Evolutionary conservation across 1,139 yeast genomes (phyloP), one percentile per base, ranked within the genome.

Genomic region (Tardiomyces digboiensis): DNA sequence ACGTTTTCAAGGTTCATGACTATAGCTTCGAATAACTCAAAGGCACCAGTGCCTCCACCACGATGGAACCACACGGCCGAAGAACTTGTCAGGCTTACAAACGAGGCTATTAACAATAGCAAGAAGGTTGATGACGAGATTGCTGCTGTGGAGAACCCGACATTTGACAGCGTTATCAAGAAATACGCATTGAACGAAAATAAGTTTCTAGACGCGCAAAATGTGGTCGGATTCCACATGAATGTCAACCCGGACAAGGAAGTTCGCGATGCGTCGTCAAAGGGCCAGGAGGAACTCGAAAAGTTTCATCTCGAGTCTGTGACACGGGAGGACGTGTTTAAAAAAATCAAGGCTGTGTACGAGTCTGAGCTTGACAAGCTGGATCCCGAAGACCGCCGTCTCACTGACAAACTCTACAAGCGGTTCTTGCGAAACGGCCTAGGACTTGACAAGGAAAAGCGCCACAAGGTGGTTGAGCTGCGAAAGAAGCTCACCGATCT

Each of bases 351-450:
- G 50, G 67, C 70, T 47, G 75, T 82, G 46, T 70, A 68, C 57
- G 58, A 62, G 7, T 52, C 58, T 19, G 47, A 56, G 21, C 47
- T 49, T 20, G 40, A 39, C 6, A 43, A 53, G 2, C 57, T 75
- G 36, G 80, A 77, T 47, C 64, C 72, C 1, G 93, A 84, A 60
- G 69, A 79, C 2, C 69, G 62, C 49, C 71, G 82, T 49, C 76
- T 71, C 52, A 65, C 82, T 42, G 75, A 75, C 46, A 82, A 83
- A 56, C 62, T 71, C 38, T 72, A 79, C 52, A 67, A 64, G 40
- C 74, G 71, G 40, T 84, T 70, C 57, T 72, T 75, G 48, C 72
- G 91, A 53, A 76, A 77, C 52, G 95, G 95, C 39, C 68, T 86
- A 50, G 80, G 73, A 20, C 65, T 83, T 51, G 71, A 82, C 8